Evolutionary conservation across 148 eudicot species (phyloP), one percentile per base, ranked within the genome.

Genomic region (Persicaria tinctoria): DNA sequence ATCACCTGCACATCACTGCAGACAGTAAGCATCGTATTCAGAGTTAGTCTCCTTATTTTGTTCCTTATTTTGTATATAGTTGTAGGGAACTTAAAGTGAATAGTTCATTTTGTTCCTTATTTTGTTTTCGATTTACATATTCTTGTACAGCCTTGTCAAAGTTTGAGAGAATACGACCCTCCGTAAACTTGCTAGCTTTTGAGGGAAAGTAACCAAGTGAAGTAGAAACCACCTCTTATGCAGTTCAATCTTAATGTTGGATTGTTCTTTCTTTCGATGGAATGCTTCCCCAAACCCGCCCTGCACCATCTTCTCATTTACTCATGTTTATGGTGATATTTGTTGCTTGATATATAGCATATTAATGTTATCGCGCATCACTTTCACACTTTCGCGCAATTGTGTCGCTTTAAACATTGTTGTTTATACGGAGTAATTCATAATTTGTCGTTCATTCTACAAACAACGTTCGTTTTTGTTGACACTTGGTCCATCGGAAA

Each of bases 191-290:
- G 73, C 48, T 71, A 59, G 32, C 64, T 59, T 59, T 59, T 59
- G 64, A 59, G 4, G 64, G 64, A 59, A 18, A 6, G 64, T 8
- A 20, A 60, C 6, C 66, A 4, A 20, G 66, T 55, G 16, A 55
- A 23, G 66, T 38, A 60, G 66, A 60, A 60, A 60, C 38, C 13
- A 23, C 38, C 13, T 60, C 66, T 68, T 79, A 56, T 79, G 77
- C 9, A 73, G 55, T 60, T 80, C 87, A 79, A 75, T 56, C 59
- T 76, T 77, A 66, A 74, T 74, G 70, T 59, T 76, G 60, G 84
- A 78, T 76, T 73, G 77, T 79, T 80, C 89, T 77, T 73, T 80
- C 82, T 83, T 86, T 73, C 55, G 80, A 73, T 46, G 79, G 73
- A 81, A 46, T 79, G 66, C 62, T 76, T 62, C 87, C 89, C 27